Evolutionary conservation across 306 rosid species (phyloP).

Genomic region (Pyrus pyrifolia): DNA sequence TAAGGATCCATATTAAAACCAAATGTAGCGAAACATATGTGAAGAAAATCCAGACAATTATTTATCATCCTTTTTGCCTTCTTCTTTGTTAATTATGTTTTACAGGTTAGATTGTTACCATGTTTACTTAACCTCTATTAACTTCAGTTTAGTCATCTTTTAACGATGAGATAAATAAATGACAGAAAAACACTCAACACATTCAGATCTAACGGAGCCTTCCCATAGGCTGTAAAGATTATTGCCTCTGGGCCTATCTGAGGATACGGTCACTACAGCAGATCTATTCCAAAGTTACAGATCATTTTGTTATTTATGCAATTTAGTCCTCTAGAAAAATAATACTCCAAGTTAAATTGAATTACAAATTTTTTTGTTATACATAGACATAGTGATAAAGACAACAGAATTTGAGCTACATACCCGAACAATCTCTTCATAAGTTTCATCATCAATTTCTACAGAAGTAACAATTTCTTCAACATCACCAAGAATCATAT

Average conservation of each 20-base stretch:
- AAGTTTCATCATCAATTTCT: slow-evolving; percentile 96
- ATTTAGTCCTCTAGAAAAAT: not conserved
- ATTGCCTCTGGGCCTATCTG: not conserved
- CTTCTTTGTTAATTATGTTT: not conserved
- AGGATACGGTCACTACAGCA: not conserved
- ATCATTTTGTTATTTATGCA: not conserved
- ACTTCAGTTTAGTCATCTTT: not conserved
- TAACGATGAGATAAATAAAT: not conserved
- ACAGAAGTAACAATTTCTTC: slow-evolving; percentile 90
- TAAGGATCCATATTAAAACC: not conserved
- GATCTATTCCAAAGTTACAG: not conserved
- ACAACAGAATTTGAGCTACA: slow-evolving; percentile 9
- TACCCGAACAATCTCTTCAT: slow-evolving; percentile 99
- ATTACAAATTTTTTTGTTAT: no score
- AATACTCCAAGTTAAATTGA: not conserved
- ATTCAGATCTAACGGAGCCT: not conserved
- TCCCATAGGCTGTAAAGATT: not conserved
- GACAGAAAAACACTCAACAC: not conserved
- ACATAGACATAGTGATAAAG: not conserved
- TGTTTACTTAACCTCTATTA: not conserved
- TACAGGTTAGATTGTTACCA: not conserved
- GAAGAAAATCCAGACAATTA: not conserved
- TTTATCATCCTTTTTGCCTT: not conserved
- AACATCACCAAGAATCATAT: slow-evolving; percentile 99
- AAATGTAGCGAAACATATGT: no score